These are phyloP conservation scores for Vicia villosa DNA, from an alignment of 306 rosid species.

Conservation along the genomic window DNA sequence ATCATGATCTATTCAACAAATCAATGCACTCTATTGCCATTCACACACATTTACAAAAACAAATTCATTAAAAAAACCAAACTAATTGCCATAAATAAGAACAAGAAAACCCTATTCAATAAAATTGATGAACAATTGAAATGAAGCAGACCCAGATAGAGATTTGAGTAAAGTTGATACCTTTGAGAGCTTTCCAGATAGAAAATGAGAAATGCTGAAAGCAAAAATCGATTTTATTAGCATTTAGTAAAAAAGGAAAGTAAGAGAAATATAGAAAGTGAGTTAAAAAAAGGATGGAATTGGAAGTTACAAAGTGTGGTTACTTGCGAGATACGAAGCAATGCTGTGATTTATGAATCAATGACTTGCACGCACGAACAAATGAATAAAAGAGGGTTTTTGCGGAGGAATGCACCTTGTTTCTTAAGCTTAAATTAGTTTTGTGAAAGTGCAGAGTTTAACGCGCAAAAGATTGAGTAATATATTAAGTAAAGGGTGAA, in stretches of 20 bases:
- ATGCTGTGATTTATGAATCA: conserved; percentile 37
- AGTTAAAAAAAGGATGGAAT: not conserved
- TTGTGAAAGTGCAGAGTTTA: not conserved
- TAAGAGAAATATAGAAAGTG: not conserved
- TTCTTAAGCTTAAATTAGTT: not conserved
- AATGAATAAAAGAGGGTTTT: not conserved
- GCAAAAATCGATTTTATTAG: conserved; percentile 16
- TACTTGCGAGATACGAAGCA: conserved; percentile 20
- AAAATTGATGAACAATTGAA: conserved; percentile 29
- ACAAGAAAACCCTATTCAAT: not conserved
- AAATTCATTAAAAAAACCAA: not conserved
- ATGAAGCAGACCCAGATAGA: conserved; percentile 37
- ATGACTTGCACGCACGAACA: conserved; percentile 75
- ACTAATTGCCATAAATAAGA: not conserved
- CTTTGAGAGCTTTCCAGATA: conserved; percentile 29
- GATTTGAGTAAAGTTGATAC: conserved; percentile 33
- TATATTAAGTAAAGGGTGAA: not conserved
- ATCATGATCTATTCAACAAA: conserved; percentile 31
- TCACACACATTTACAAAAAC: conserved; percentile 14
- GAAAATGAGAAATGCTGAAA: conserved; percentile 25
- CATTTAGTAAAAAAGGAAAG: not conserved
- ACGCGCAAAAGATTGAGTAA: not conserved
- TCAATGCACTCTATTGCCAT: not conserved
- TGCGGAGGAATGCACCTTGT: not conserved
- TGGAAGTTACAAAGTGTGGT: conserved; percentile 21